Percentiles rank a stretch among this genome's conserved stretches.
Evolutionary conservation across 2,329 filamentous ascomycete genomes (phyloP).

Genomic region (Calonectria henricotiae): DNA sequence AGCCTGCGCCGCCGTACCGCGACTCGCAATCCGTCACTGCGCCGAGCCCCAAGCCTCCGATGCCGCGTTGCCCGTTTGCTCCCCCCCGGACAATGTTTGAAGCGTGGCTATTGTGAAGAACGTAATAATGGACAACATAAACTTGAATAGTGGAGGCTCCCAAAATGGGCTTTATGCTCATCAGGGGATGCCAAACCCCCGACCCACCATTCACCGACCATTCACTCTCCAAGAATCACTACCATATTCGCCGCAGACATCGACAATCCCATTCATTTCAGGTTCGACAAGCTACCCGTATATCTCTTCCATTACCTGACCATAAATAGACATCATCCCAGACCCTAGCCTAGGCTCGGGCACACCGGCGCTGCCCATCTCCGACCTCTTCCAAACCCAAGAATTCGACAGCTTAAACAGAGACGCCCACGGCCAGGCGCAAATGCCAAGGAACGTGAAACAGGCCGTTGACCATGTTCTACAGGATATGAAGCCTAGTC

Average conservation of each 20-base stretch:
- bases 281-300: slow-evolving; percentile 65
- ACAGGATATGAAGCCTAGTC: slow-evolving; percentile 80
- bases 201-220: slow-evolving; percentile 60
- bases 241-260: slow-evolving; percentile 87
- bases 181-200: slow-evolving; percentile 46
- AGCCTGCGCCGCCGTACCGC: slow-evolving; percentile 30
- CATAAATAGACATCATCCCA: slow-evolving; percentile 75
- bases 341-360: slow-evolving; percentile 74
- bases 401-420: slow-evolving; percentile 80
- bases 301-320: slow-evolving; percentile 39
- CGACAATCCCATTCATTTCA: slow-evolving; percentile 84
- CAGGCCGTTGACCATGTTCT: slow-evolving; percentile 83
- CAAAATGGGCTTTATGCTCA: slow-evolving; percentile 57
- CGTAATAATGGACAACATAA: slow-evolving; percentile 55
- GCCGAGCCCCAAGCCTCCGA: slow-evolving; percentile 42
- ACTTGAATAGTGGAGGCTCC: slow-evolving; percentile 53
- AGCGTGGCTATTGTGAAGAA: slow-evolving; percentile 51
- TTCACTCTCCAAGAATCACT: slow-evolving; percentile 83
- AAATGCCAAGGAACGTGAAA: slow-evolving; percentile 77
- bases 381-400: slow-evolving; percentile 67
- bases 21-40: slow-evolving; percentile 34
- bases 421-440: slow-evolving; percentile 74
- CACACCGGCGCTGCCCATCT: slow-evolving; percentile 68
- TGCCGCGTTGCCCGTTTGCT: slow-evolving; percentile 52
- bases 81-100: slow-evolving; percentile 55